Evolutionary conservation across 495 filamentous ascomycete species (phyloP).

Genomic region (Podospora conica): DNA sequence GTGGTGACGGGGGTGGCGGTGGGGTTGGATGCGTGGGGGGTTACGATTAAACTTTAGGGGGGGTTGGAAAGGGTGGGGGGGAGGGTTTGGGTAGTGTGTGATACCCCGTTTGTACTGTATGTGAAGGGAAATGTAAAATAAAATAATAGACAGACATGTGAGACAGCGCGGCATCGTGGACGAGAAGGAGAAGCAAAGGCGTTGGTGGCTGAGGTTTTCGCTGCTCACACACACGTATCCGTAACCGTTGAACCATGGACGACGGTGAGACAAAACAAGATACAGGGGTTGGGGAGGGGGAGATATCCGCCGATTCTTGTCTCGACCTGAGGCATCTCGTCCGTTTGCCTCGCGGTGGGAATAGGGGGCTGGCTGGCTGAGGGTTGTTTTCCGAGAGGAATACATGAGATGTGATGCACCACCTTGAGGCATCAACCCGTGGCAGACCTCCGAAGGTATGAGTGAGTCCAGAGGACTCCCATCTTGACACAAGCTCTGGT

Average conservation of each 20-base stretch:
- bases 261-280: not conserved
- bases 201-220: not conserved
- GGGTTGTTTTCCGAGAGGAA: not conserved
- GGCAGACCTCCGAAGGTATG: too few species aligned
- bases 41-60: slow-evolving; percentile 67
- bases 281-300: not conserved
- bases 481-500: too few species aligned
- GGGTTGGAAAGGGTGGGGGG: too few species aligned
- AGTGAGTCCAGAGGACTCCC: too few species aligned
- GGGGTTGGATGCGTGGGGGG: slow-evolving; percentile 59
- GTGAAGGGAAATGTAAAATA: not conserved
- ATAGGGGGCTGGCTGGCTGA: not conserved
- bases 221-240: not conserved
- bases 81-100: not conserved
- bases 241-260: not conserved
- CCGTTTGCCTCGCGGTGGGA: not conserved
- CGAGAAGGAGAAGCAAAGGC: not conserved
- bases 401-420: not conserved
- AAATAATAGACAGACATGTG: not conserved
- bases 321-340: not conserved
- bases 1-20: slow-evolving; percentile 63
- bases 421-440: not conserved
- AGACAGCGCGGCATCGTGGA: not conserved
- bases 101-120: not conserved
- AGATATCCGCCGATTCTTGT: not conserved